A percentile compares a stretch with the other conserved stretches of the same genome.
phyloP scores from a whole-genome alignment of 1,284 basidiomycete genomes.

The Rhizoctonia solani region DNA sequence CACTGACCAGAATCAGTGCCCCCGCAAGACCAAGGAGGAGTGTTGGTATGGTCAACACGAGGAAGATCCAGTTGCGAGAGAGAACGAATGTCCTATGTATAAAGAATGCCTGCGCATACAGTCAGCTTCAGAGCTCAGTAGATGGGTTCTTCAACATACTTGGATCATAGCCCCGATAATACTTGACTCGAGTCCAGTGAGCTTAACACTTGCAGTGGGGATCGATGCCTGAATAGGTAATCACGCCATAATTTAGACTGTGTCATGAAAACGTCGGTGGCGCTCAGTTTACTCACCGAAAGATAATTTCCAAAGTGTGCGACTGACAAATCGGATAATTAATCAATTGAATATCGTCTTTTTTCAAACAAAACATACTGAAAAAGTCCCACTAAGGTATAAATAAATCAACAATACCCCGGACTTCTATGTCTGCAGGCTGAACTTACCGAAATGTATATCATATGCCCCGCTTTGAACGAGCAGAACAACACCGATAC shows the following conservation, averaged over 20 bases:
- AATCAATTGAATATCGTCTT: neutral
- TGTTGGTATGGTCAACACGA: slow-evolving; percentile 16
- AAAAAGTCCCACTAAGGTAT: slow-evolving; percentile 18
- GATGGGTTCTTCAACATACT: neutral
- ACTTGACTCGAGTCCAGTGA: slow-evolving; percentile 22
- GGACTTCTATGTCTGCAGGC: neutral
- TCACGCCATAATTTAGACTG: neutral
- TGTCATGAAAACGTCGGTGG: neutral
- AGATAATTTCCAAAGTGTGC: slow-evolving; percentile 22
- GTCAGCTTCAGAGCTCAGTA: neutral
- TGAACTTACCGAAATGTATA: slow-evolving; percentile 16
- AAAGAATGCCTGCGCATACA: slow-evolving; percentile 21
- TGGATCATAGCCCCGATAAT: slow-evolving; percentile 22
- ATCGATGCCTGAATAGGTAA: neutral
- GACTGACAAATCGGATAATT: neutral
- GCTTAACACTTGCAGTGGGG: slow-evolving; percentile 4
- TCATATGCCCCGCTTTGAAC: slow-evolving; percentile 20
- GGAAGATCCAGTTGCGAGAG: slow-evolving; percentile 24
- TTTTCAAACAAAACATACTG: neutral
- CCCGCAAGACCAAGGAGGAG: slow-evolving; percentile 25
- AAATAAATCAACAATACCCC: neutral
- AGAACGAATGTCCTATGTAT: slow-evolving; percentile 30
- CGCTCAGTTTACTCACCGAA: neutral
- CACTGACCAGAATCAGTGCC: slow-evolving; percentile 3
- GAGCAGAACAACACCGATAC: slow-evolving; percentile 10